Percentiles rank a stretch among this genome's conserved stretches.
phyloP scores from a whole-genome alignment of 2,329 filamentous ascomycete genomes.

The Diaporthe citriasiana region DNA sequence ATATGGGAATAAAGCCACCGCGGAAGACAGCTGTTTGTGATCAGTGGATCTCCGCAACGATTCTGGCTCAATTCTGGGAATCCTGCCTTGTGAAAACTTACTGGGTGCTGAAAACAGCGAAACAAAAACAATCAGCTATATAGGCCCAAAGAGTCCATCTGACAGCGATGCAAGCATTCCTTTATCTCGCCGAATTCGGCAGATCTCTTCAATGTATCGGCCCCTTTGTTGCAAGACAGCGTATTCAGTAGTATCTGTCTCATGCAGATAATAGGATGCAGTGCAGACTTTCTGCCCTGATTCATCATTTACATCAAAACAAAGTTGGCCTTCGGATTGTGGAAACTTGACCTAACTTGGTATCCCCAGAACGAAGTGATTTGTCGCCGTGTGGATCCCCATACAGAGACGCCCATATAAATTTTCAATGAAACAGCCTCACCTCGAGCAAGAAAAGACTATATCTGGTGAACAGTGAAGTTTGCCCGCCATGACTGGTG shows the following conservation, averaged over 20 bases:
- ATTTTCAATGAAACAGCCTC: neutral
- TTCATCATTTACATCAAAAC: neutral
- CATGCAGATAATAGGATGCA: neutral
- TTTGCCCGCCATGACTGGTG: conserved; percentile 1
- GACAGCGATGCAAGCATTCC: no score
- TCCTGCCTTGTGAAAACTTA: no score
- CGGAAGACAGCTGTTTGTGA: neutral
- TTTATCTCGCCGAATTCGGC: conserved; percentile 19
- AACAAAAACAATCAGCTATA: neutral
- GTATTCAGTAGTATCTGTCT: neutral
- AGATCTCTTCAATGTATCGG: neutral
- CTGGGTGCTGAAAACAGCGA: neutral
- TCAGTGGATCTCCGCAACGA: neutral
- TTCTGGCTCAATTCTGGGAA: neutral
- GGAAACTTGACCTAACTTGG: neutral
- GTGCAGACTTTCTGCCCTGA: neutral
- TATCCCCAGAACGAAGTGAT: neutral
- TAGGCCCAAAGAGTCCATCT: neutral
- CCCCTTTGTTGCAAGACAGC: neutral
- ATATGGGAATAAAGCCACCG: neutral
- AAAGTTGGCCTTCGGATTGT: neutral
- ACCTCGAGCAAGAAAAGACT: neutral
- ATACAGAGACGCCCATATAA: no score
- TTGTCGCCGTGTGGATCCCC: neutral
- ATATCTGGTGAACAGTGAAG: neutral